Percentiles rank a stretch among this genome's conserved stretches.
These are phyloP conservation scores for Arthroderma sp. DNA, from an alignment of 2,329 filamentous ascomycete genomes.

Conservation along the genomic window DNA sequence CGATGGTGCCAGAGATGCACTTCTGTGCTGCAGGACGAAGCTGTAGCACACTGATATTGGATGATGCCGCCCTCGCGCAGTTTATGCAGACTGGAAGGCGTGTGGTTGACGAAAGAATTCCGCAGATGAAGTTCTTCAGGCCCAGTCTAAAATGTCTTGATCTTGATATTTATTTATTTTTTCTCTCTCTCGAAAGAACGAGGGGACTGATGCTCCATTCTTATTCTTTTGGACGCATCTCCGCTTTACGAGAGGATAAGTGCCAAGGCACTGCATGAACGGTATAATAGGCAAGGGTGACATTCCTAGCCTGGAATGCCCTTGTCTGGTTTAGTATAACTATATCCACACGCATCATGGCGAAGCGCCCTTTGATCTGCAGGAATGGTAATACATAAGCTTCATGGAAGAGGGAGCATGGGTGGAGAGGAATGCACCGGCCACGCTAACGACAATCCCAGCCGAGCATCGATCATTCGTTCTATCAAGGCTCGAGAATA, in stretches of 20 bases:
- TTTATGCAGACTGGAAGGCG: too few relatives aligned
- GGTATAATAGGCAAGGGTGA: not conserved
- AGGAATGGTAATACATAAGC: not conserved
- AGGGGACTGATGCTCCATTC: not conserved
- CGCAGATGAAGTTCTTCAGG: too few relatives aligned
- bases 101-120: too few relatives aligned
- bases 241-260: constrained; percentile 1
- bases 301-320: constrained; percentile 1
- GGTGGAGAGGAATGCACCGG: too few relatives aligned
- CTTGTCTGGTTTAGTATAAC: constrained; percentile 1
- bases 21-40: too few relatives aligned
- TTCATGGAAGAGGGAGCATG: too few relatives aligned
- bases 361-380: constrained; percentile 3
- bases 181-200: not conserved
- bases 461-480: constrained; percentile 1
- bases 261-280: constrained; percentile 1
- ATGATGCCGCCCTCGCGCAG: too few relatives aligned
- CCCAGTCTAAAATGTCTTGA: not conserved
- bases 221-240: not conserved
- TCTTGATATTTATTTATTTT: constrained; percentile 1
- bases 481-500: not conserved
- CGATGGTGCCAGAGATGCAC: too few relatives aligned
- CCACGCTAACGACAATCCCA: constrained; percentile 3
- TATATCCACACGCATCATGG: constrained; percentile 1
- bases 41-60: too few relatives aligned